Base-by-base conservation (phyloP, 305 asterid genomes). In the Fraxinus greggii region DNA sequence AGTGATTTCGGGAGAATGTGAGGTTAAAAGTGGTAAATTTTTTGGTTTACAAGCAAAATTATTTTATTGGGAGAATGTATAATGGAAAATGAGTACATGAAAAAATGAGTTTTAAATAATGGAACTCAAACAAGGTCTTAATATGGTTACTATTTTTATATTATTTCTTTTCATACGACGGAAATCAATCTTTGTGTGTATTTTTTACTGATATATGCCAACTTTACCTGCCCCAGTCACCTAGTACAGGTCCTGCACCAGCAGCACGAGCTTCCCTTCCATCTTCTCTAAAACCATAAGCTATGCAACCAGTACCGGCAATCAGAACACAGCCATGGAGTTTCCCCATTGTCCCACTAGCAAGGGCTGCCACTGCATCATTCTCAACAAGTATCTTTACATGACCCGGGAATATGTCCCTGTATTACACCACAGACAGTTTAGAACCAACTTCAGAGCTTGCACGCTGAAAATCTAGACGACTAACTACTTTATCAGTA, bases 141-240 rank as follows among this genome's bases (percentile, higher is more conserved):
- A 59, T 59, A 1, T 21, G 69, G 69, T 21, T 7, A 59, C 29
- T 61, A 59, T 7, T 59, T 21, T 7, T 3, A 59, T 21, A 8
- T 19, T n/a, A 56, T 56, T 21, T 28, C 10, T 24, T 31, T 7
- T 19, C 70, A 51, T 76, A 75, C 28, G 0, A 5, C 21, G 2
- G 0, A 51, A 51, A 7, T 51, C 61, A 4, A 51, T 15, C 21
- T 17, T 15, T 5, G 8, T 4, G 61, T 51, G 2, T 4, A 17
- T 51, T 51, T 51, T 17, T 75, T 10, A 45, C 78, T 77, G 85
- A 82, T 82, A 78, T 61, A 72, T 78, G 83, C 80, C 83, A 77
- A 85, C 45, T 82, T 85, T 91, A 95, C 99, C 99, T 95, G 87
- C 99, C 99, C 99, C 97, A 94, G 86, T 95, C 99, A 82, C 99